Evolutionary conservation across 2,329 filamentous ascomycete species (phyloP), one percentile per base, ranked within the genome.

Genomic region (Phialophora expanda): DNA sequence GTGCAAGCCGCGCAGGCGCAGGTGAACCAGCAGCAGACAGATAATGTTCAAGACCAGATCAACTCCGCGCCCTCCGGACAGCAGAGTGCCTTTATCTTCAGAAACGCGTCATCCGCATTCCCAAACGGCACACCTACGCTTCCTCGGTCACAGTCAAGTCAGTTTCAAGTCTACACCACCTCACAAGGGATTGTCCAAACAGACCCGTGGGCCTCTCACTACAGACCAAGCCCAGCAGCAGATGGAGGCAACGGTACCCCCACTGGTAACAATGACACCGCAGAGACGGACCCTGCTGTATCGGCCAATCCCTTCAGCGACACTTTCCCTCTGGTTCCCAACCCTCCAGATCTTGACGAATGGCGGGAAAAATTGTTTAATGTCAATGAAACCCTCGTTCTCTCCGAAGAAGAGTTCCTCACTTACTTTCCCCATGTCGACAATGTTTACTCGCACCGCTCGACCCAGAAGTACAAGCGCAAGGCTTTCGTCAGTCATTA

Each of bases 401-500:
- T 94, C 71, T 91, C 85, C 32, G 87, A 92, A 75, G 89, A 92
- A 68, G 85, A 93, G 88, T 91, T 84, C 69, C 86, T 91, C 73
- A 92, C 86, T 6, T 94, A 93, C 77, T 93, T 93, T 73, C 90
- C 90, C 0, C 90, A 93, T 76, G 85, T 94, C 71, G 91, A 93
- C 80, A 93, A 93, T 75, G 86, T 93, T 71, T 94, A 93, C 78
- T 93, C 90, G 28, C 91, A 93, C 78, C 89, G 90, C 68, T 93
- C 90, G 1, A 93, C 90, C 2, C 91, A 93, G 75, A 84, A 84
- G 61, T 92, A 93, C 77, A 93, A 93, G 79, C 88, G 89, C 73
- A 92, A 91, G 72, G 88, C 89, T n/a, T 91, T 93, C 71, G 84
- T 92, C 62, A 92, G 90, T 1, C 90, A 93, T 77, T 94, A 93